Conservation (phyloP, 495 filamentous ascomycete genomes). For the Hypoxylon perforatum region DNA sequence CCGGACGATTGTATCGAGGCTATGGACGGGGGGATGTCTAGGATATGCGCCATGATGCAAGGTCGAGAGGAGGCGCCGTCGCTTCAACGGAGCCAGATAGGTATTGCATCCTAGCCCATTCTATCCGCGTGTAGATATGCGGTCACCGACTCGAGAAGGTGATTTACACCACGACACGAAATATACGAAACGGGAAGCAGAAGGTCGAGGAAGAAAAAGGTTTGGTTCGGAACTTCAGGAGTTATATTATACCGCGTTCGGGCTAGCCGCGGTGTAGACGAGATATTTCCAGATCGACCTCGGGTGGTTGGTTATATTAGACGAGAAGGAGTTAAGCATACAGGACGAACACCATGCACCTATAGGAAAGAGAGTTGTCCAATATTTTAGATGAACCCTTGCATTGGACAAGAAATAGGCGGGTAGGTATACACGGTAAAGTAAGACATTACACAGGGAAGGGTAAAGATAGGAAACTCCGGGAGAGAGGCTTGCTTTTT, state of each 20-base stretch:
- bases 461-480: background rate
- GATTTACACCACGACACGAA: background rate
- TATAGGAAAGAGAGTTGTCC: no score
- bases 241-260: background rate
- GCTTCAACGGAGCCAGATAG: slow-evolving; percentile 5
- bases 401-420: background rate
- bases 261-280: background rate
- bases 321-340: background rate
- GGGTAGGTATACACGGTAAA: background rate
- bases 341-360: no score
- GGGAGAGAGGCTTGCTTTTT: no score
- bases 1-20: slow-evolving; percentile 22
- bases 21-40: slow-evolving; percentile 25
- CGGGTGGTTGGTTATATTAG: background rate
- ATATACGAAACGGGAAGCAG: background rate
- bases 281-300: background rate
- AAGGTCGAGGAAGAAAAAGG: slow-evolving; percentile 1
- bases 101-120: slow-evolving; percentile 19
- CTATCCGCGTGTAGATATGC: background rate
- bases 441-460: background rate
- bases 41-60: background rate
- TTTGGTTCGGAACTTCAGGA: background rate
- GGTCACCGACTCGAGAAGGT: background rate
- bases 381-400: no score
- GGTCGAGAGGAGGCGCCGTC: slow-evolving; percentile 3